phyloP scores from a whole-genome alignment of 2,329 filamentous ascomycete species.

The Lachnellula arida region DNA sequence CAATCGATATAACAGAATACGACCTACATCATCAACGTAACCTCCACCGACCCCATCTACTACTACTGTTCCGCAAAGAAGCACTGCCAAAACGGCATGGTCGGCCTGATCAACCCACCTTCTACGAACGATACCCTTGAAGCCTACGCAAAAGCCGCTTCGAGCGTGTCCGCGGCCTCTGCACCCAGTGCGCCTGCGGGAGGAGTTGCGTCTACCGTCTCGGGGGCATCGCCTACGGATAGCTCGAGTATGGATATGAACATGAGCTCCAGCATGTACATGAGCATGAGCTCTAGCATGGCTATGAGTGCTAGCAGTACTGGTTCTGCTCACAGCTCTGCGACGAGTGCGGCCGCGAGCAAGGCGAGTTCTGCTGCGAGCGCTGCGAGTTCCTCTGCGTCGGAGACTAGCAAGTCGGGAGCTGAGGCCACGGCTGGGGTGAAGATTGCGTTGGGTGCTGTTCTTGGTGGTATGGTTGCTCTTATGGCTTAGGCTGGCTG shows the following conservation, averaged over 20 bases:
- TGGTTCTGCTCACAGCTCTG: neutral
- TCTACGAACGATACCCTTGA: slow-evolving; percentile 4
- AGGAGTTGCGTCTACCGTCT: slow-evolving; percentile 10
- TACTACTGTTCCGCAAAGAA: slow-evolving; percentile 37
- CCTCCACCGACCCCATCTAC: slow-evolving; percentile 38
- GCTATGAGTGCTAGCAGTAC: neutral
- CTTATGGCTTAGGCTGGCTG: slow-evolving; percentile 13
- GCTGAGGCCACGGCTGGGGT: slow-evolving; percentile 6
- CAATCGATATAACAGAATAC: slow-evolving; percentile 8
- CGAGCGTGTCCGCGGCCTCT: neutral
- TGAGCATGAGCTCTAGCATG: neutral
- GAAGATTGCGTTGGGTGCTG: slow-evolving; percentile 12
- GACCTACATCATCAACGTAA: slow-evolving; percentile 28
- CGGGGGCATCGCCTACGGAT: slow-evolving; percentile 12
- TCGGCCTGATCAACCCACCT: slow-evolving; percentile 38
- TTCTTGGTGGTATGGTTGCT: slow-evolving; percentile 19
- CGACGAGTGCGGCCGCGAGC: neutral
- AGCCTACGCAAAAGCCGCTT: slow-evolving; percentile 12
- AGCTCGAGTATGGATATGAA: neutral
- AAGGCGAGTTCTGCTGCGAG: neutral
- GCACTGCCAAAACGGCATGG: slow-evolving; percentile 42
- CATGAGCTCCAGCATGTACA: neutral
- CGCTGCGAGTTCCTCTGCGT: neutral
- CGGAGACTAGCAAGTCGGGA: slow-evolving; percentile 1
- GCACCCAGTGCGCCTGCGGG: slow-evolving; percentile 11